Evolutionary conservation across 1,139 yeast species (phyloP).

Genomic region (Trichomonascaceae sp.): DNA sequence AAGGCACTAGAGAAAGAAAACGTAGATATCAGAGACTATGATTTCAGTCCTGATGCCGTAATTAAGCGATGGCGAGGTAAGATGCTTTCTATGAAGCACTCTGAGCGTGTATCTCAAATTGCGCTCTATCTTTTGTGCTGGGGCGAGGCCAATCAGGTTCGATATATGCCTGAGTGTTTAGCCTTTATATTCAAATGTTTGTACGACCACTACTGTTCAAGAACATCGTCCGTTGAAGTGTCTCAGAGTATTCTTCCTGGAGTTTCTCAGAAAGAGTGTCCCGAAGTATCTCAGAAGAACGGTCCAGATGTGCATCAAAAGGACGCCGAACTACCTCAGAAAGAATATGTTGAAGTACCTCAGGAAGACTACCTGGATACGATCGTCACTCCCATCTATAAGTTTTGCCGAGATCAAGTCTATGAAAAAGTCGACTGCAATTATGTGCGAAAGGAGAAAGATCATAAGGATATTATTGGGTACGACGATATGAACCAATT

Average conservation of each 20-base stretch:
- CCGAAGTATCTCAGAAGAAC: not conserved
- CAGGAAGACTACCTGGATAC: conserved; percentile 48
- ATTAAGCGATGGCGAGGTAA: conserved; percentile 48
- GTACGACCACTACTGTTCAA: conserved; percentile 54
- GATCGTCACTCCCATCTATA: conserved; percentile 69
- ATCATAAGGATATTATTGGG: conserved; percentile 67
- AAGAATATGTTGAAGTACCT: not conserved
- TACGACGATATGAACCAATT: conserved; percentile 83
- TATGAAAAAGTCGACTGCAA: conserved; percentile 35
- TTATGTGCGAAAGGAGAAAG: conserved; percentile 49
- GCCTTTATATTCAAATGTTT: conserved; percentile 78
- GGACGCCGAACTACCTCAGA: not conserved
- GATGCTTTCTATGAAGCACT: conserved; percentile 50
- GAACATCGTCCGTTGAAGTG: not conserved
- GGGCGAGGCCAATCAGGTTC: conserved; percentile 83
- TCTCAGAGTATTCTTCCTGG: not conserved
- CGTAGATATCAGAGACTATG: conserved; percentile 21
- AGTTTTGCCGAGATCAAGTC: conserved; percentile 53
- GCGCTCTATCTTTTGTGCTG: conserved; percentile 69
- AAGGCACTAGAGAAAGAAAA: conserved; percentile 27
- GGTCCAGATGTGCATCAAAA: not conserved
- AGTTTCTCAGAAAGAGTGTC: not conserved
- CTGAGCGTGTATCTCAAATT: conserved; percentile 57
- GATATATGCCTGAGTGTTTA: conserved; percentile 82
- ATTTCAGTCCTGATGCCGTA: conserved; percentile 33